Base-by-base conservation (phyloP, 2,329 filamentous ascomycete species). In the Aspergillaceae sp. region DNA sequence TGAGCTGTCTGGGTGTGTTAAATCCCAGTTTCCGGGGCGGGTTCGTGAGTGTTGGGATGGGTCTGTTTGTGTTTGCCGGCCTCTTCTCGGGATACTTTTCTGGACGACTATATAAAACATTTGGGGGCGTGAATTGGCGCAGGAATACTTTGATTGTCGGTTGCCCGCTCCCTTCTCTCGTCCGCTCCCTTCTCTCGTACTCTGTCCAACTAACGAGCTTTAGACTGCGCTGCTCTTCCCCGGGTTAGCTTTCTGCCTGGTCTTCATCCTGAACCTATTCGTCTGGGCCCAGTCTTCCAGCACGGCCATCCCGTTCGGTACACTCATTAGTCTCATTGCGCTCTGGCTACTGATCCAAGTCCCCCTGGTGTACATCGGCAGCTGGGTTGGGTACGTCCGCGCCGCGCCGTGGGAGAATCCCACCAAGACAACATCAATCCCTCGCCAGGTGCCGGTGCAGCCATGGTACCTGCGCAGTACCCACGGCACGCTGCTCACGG, bases 1-100 rank as follows among this genome's bases (percentile, higher is more conserved):
- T 91, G 28, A 86, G 84, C 60, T 86, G 84, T 47, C 66, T 92
- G 30, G 88, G 88, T 4, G 66, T 94, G 2, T 66, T 94, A 46
- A 94, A 94, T 59, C 88, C 88, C 2, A 89, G 84, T 63, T 92
- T 89, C 74, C 82, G 88, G n/a, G 88, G 88, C 48, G 87, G 88
- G 1, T 94, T 94, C 65, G 78, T 92, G 61, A 91, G 85, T 57
- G 86, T 92, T 36, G 87, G 85, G 5, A 75, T 90, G 28, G 87
- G 86, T 1, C 74, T 94, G 19, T 94, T 94, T 64, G 75, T 94
- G 46, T 83, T 92, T 56, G 87, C 87, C 1, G 87, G 88, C 7
- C 62, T 87, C 4, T 89, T 92, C 64, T 92, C 87, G 0, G 88
- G 88, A 7, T 94, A 94, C 69, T 92, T 89, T 67, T 92, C 87